Evolutionary conservation across 2,329 filamentous ascomycete genomes (phyloP).

Genomic region (Trichoderma afroharzianum): DNA sequence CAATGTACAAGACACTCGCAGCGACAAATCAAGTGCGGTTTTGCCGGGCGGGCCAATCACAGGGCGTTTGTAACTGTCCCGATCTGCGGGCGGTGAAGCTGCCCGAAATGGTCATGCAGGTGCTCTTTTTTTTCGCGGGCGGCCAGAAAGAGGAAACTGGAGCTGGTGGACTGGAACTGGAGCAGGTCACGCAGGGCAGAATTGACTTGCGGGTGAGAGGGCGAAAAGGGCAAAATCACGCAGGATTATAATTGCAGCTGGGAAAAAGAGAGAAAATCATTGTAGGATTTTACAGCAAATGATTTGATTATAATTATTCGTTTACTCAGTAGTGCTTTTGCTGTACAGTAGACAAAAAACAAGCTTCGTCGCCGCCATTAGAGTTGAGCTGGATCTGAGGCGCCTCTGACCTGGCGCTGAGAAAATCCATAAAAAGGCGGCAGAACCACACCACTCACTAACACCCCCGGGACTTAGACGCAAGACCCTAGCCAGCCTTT

Average conservation of each 20-base stretch:
- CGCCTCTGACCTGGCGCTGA: not conserved
- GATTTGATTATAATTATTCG: not conserved
- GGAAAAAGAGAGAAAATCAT: not conserved
- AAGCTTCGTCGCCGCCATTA: not conserved
- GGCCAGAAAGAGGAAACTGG: not conserved
- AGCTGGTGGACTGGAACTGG: not conserved
- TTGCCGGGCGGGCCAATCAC: constrained; percentile 4
- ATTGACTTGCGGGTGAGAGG: not conserved
- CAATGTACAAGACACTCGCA: not conserved
- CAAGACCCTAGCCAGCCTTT: constrained; percentile 15
- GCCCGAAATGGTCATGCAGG: constrained; percentile 6
- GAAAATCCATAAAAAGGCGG: constrained; percentile 4
- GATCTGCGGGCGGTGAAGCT: constrained; percentile 17
- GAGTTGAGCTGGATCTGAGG: not conserved
- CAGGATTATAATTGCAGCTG: not conserved
- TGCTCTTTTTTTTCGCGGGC: not conserved
- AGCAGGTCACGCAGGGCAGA: constrained; percentile 1
- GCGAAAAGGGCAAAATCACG: not conserved
- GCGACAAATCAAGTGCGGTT: not conserved
- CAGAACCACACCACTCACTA: constrained; percentile 17
- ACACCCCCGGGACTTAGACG: constrained; percentile 6
- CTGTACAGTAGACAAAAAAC: not conserved
- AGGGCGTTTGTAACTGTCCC: constrained; percentile 1
- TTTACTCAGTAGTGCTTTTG: not conserved
- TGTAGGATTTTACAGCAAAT: not conserved